Percentiles rank a stretch among this genome's conserved stretches.
These are phyloP conservation scores for Nannizzia gypsea DNA, from an alignment of 2,329 filamentous ascomycete species.

Conservation along the genomic window DNA sequence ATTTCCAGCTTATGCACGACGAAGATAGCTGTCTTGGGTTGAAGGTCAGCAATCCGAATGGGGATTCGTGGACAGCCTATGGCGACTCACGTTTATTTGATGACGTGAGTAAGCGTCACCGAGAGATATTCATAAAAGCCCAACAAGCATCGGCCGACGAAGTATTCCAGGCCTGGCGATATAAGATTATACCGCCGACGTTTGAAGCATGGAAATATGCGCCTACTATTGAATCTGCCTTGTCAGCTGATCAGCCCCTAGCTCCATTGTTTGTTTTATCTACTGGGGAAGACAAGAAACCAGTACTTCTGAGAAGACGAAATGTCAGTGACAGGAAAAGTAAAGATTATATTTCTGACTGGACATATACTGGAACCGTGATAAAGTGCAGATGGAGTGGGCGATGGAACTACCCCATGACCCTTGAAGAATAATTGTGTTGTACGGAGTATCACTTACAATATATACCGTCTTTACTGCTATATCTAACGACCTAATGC, in stretches of 20 bases:
- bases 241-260: background rate
- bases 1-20: slow-evolving; percentile 3
- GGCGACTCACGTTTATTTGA: slow-evolving; percentile 1
- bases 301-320: background rate
- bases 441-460: background rate
- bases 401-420: background rate
- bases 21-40: slow-evolving; percentile 1
- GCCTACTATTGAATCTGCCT: background rate
- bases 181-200: background rate
- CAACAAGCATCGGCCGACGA: slow-evolving; percentile 2
- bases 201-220: slow-evolving; percentile 6
- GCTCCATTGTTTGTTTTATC: slow-evolving; percentile 3
- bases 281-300: background rate
- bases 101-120: slow-evolving; percentile 1
- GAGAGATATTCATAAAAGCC: slow-evolving; percentile 3
- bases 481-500: background rate
- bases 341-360: slow-evolving; percentile 1
- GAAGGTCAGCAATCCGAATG: slow-evolving; percentile 1
- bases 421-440: background rate
- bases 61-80: background rate
- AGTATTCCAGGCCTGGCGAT: background rate
- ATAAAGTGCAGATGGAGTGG: slow-evolving; percentile 5
- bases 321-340: background rate
- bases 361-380: slow-evolving; percentile 3
- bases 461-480: background rate